Evolutionary conservation across 352 stramenopile species (phyloP), one percentile per base, ranked within the genome.

Genomic region (Phytophthora cactorum): DNA sequence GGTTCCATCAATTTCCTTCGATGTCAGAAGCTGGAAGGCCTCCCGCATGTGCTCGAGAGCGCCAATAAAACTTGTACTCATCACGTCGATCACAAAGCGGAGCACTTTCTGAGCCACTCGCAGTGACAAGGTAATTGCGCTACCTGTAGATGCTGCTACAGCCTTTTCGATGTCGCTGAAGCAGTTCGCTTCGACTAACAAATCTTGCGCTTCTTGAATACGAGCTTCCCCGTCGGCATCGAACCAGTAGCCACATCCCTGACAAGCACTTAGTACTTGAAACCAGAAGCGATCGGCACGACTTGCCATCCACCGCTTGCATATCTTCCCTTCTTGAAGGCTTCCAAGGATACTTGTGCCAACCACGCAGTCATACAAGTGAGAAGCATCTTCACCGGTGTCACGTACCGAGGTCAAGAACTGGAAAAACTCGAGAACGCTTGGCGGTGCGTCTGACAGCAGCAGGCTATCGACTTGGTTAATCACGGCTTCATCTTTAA

Each of bases 51-150:
- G 73, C 43, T 92, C 82, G 1, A 92, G 57, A 38, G 71, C 82
- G 43, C 80, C 86, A 41, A 92, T 67, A 17, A 90, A 72, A 41
- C 80, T 90, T 17, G 65, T 63, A 32, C 63, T 81, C 53, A 85
- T 72, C 15, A 79, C 43, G 29, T 92, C 82, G 1, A 87, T 72
- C 22, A 82, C 52, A 36, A 92, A 70, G 34, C 86, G 81, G 32
- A 92, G 52, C 29, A 91, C 51, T 5, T 53, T 55, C 31, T 72
- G 77, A 46, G 61, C 64, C 10, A 69, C 17, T 52, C 58, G 59
- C 38, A 63, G 29, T 32, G 52, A 66, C 15, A 22, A 41, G 0
- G 27, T 7, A 46, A 51, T 64, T 14, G 52, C 17, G 4, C 8
- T 39, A 49, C 52, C 59, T 36, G 38, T 5, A 39, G 27, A 53